Evolutionary conservation across 2,329 filamentous ascomycete genomes (phyloP).

Genomic region (Paecilomyces formosus): DNA sequence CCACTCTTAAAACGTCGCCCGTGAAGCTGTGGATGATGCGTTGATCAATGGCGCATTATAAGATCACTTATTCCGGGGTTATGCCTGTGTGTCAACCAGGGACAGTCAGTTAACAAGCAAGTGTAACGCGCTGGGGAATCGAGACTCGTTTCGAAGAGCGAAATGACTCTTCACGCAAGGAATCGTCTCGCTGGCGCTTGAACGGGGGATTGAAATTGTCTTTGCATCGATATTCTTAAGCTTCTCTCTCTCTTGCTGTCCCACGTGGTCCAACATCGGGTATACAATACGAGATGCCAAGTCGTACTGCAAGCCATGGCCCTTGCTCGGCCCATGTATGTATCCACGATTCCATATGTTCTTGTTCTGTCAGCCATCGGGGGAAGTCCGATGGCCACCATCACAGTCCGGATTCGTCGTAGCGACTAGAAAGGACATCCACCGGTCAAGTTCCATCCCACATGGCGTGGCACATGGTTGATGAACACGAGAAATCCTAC

Average conservation of each 20-base stretch:
- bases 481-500: background rate
- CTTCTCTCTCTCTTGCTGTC: background rate
- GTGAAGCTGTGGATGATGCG: too few relatives aligned
- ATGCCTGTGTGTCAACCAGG: too few relatives aligned
- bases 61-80: too few relatives aligned
- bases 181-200: too few relatives aligned
- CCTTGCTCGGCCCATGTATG: background rate
- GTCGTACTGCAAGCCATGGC: background rate
- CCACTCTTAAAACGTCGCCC: too few relatives aligned
- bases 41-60: too few relatives aligned
- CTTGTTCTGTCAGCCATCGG: background rate
- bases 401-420: background rate
- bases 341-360: too few relatives aligned
- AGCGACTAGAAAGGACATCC: background rate
- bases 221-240: background rate
- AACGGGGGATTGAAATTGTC: background rate
- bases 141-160: too few relatives aligned
- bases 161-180: too few relatives aligned
- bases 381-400: background rate
- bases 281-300: background rate
- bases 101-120: too few relatives aligned
- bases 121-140: too few relatives aligned
- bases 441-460: background rate
- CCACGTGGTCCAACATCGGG: background rate
- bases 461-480: background rate